Evolutionary conservation across 2,329 filamentous ascomycete genomes (phyloP).

Genomic region (Neonectria hederae): DNA sequence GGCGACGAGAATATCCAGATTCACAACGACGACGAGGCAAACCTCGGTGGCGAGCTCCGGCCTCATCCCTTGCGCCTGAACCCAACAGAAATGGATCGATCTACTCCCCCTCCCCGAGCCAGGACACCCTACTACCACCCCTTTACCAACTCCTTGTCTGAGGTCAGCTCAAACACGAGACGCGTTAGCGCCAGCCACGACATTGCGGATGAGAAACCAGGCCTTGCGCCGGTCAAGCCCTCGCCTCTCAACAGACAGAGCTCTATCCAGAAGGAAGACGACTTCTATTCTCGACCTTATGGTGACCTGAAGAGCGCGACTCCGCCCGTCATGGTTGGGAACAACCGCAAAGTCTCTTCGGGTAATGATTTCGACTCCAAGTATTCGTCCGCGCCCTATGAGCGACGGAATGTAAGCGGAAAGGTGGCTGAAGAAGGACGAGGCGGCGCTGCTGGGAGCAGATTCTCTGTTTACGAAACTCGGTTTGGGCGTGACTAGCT

Average conservation of each 20-base stretch:
- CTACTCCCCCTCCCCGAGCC: constrained; percentile 29
- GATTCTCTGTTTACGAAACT: constrained; percentile 34
- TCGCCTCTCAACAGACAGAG: constrained; percentile 46
- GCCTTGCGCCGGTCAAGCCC: constrained; percentile 22
- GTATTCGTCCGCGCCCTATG: constrained; percentile 46
- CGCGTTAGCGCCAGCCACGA: constrained; percentile 56
- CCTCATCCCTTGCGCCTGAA: constrained; percentile 66
- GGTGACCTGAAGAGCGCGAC: constrained; percentile 64
- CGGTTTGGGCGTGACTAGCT: constrained; percentile 10
- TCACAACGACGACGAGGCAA: constrained; percentile 41
- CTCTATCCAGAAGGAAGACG: constrained; percentile 59
- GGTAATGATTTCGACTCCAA: constrained; percentile 63
- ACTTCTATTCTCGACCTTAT: constrained; percentile 67
- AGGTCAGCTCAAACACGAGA: constrained; percentile 57
- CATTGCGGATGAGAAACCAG: constrained; percentile 53
- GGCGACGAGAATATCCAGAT: constrained; percentile 49
- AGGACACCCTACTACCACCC: constrained; percentile 38
- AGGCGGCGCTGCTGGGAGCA: constrained; percentile 46
- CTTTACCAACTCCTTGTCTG: constrained; percentile 50
- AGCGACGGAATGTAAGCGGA: constrained; percentile 73
- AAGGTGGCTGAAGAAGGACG: constrained; percentile 78
- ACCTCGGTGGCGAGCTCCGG: constrained; percentile 44
- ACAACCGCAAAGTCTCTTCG: constrained; percentile 64
- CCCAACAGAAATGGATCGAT: constrained; percentile 45
- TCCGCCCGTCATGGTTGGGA: constrained; percentile 63